Conservation (phyloP, 192 early-diverging fungal genomes). For the Umbelopsis isabellina region DNA sequence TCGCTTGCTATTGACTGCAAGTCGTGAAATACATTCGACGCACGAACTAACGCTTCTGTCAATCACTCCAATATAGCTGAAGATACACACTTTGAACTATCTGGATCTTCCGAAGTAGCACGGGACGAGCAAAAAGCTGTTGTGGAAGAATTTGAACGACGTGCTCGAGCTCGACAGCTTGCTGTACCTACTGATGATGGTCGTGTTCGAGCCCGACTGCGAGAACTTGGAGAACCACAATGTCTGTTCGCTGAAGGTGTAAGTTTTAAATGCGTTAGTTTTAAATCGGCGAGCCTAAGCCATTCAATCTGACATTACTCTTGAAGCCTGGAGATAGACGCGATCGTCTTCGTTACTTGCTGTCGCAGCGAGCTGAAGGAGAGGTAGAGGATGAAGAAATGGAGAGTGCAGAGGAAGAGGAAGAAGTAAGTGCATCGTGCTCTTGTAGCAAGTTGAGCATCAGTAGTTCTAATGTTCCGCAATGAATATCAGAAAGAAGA, state of each 20-base stretch:
- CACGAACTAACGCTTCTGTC: neutral
- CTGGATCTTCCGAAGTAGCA: constrained; percentile 50
- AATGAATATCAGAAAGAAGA: constrained; percentile 55
- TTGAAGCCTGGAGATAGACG: constrained; percentile 74
- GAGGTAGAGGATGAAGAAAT: constrained; percentile 52
- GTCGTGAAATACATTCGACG: no score
- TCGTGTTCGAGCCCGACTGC: constrained; percentile 71
- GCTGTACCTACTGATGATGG: constrained; percentile 92
- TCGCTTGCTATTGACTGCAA: no score
- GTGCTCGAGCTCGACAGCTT: constrained; percentile 72
- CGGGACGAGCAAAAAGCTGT: constrained; percentile 56
- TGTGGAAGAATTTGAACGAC: constrained; percentile 75
- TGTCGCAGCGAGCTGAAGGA: constrained; percentile 60
- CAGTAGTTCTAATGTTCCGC: neutral
- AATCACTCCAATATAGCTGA: constrained; percentile 8
- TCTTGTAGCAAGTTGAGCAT: no score
- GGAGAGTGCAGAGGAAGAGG: constrained; percentile 52
- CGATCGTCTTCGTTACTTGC: constrained; percentile 73
- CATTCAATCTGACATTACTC: constrained; percentile 6
- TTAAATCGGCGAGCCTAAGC: neutral
- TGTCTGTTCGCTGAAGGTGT: constrained; percentile 95
- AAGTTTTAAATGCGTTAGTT: constrained; percentile 29
- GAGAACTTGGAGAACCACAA: constrained; percentile 83
- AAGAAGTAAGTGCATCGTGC: constrained; percentile 42
- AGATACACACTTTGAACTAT: constrained; percentile 45